A percentile compares a stretch with the other conserved stretches of the same genome.
Conservation (phyloP, 345 rosid species). For the Cardiospermum halicacabum region DNA sequence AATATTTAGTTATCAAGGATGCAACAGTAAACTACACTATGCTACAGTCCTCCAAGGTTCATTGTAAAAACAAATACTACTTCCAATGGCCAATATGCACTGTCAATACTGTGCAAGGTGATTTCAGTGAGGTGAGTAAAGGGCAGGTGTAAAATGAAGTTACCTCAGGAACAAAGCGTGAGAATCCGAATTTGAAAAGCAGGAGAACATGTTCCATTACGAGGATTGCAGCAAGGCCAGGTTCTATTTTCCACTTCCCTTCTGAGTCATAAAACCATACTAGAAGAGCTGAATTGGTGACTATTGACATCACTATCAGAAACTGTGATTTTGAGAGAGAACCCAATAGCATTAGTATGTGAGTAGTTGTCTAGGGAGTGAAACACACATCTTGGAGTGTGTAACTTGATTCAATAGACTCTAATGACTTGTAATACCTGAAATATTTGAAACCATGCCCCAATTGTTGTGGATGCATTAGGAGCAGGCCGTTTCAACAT, state of each 20-base stretch:
- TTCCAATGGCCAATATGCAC: too few relatives aligned
- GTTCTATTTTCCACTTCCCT: conserved; percentile 89
- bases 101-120: background rate
- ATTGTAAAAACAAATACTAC: too few relatives aligned
- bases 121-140: background rate
- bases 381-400: background rate
- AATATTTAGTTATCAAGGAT: too few relatives aligned
- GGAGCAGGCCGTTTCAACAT: conserved; percentile 81
- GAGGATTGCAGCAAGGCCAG: conserved; percentile 83
- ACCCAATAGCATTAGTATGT: conserved; percentile 3
- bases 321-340: conserved; percentile 37
- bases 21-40: too few relatives aligned
- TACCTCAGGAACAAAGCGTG: conserved; percentile 80
- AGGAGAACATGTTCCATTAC: conserved; percentile 78
- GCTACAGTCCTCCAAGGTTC: too few relatives aligned
- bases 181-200: conserved; percentile 73
- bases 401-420: background rate
- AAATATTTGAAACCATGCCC: conserved; percentile 94
- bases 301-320: conserved; percentile 80
- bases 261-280: conserved; percentile 86
- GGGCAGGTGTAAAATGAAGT: conserved; percentile 1
- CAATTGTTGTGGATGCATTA: conserved; percentile 75
- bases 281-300: conserved; percentile 82
- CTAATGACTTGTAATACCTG: conserved; percentile 41
- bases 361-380: background rate